Evolutionary conservation across 2,329 filamentous ascomycete genomes (phyloP).

Genomic region (Proliferodiscus dingleyae): DNA sequence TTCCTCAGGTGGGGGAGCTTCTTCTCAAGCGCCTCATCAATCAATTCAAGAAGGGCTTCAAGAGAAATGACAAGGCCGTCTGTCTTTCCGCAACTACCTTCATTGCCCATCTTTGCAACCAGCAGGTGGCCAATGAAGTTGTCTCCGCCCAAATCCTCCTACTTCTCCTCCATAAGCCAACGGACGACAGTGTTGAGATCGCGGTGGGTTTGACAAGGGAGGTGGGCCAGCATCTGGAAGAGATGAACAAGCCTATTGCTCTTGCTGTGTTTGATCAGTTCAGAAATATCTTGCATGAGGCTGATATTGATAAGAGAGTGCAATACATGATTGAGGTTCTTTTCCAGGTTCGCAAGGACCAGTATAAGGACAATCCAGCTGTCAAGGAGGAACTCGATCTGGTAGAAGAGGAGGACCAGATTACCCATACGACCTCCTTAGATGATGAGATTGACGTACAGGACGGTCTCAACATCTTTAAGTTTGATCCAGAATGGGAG

Average conservation of each 20-base stretch:
- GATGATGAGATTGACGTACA: constrained; percentile 82
- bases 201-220: constrained; percentile 90
- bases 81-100: constrained; percentile 92
- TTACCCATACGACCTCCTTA: constrained; percentile 79
- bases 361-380: constrained; percentile 90
- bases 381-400: constrained; percentile 90
- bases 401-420: constrained; percentile 96
- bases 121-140: constrained; percentile 93
- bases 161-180: constrained; percentile 89
- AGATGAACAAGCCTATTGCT: constrained; percentile 87
- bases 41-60: constrained; percentile 93
- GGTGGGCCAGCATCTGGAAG: constrained; percentile 88
- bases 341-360: constrained; percentile 93
- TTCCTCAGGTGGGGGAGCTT: constrained; percentile 90
- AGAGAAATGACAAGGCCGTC: constrained; percentile 93
- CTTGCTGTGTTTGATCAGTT: constrained; percentile 94
- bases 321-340: constrained; percentile 99
- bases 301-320: constrained; percentile 94
- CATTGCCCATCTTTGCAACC: constrained; percentile 90
- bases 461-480: constrained; percentile 91
- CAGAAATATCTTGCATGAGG: constrained; percentile 89
- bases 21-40: constrained; percentile 79
- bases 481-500: constrained; percentile 85
- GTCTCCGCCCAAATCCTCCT: constrained; percentile 88
- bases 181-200: constrained; percentile 96